These are phyloP conservation scores for Lineolata rhizophorae DNA, from an alignment of 495 filamentous ascomycete species.

Conservation along the genomic window DNA sequence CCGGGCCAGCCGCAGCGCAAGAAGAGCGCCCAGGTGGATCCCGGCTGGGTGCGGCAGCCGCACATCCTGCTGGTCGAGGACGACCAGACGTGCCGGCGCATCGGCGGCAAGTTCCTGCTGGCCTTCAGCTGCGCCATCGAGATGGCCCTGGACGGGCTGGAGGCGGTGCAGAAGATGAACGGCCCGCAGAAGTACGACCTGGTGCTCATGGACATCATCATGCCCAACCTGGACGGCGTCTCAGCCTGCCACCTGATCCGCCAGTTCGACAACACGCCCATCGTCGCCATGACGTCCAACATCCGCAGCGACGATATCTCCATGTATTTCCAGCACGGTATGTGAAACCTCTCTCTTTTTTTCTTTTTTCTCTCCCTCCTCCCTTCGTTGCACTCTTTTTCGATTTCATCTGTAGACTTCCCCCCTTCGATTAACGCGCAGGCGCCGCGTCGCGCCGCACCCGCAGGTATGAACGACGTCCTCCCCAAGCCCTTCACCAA, in stretches of 20 bases:
- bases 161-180: conserved; percentile 85
- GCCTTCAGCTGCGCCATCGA: conserved; percentile 65
- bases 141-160: conserved; percentile 82
- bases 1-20: conserved; percentile 37
- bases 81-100: conserved; percentile 79
- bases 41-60: conserved; percentile 62
- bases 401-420: too few species aligned
- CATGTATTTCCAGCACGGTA: conserved; percentile 94
- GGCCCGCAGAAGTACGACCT: conserved; percentile 67
- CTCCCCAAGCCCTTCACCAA: conserved; percentile 94
- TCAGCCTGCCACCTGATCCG: conserved; percentile 87
- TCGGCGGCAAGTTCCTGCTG: conserved; percentile 84
- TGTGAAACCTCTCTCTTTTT: conserved; percentile 15
- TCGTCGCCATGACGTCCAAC: conserved; percentile 97
- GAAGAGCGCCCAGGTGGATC: conserved; percentile 46
- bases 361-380: too few species aligned
- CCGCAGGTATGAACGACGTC: conserved; percentile 91
- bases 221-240: conserved; percentile 90
- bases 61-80: conserved; percentile 87
- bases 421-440: too few species aligned
- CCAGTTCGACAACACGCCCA: conserved; percentile 64
- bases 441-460: background rate
- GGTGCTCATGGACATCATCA: conserved; percentile 97
- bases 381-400: too few species aligned
- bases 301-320: conserved; percentile 93